These are phyloP conservation scores for Candida tammaniensis DNA, from an alignment of 805 yeast genomes.

Conservation along the genomic window DNA sequence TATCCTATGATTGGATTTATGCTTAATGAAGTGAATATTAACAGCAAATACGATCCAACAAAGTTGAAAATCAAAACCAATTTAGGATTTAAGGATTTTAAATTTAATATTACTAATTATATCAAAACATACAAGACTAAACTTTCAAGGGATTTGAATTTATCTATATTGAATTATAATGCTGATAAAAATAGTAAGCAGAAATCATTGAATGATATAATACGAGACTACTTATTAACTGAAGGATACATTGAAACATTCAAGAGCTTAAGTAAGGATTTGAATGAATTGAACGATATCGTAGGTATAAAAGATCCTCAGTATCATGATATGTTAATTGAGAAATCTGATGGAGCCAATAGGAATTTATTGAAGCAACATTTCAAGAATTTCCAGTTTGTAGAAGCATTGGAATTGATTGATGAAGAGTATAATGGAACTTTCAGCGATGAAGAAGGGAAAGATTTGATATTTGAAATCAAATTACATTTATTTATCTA, in stretches of 20 bases:
- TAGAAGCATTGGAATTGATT: conserved; percentile 19
- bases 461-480: conserved; percentile 22
- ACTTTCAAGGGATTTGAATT: conserved; percentile 18
- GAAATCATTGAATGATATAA: conserved; percentile 31
- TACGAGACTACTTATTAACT: conserved; percentile 36
- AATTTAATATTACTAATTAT: conserved; percentile 58
- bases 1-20: conserved; percentile 36
- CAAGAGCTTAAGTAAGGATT: conserved; percentile 31
- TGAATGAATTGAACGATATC: conserved; percentile 17
- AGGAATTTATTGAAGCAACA: conserved; percentile 23
- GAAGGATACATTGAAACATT: conserved; percentile 39
- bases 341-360: conserved; percentile 22
- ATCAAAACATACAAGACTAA: conserved; percentile 43
- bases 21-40: conserved; percentile 29
- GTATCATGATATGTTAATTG: conserved; percentile 6
- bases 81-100: conserved; percentile 56
- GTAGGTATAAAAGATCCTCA: not conserved
- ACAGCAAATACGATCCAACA: conserved; percentile 18
- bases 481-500: conserved; percentile 22
- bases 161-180: conserved; percentile 16
- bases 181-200: conserved; percentile 25
- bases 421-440: conserved; percentile 16
- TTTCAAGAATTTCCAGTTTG: conserved; percentile 23
- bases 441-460: conserved; percentile 13
- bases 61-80: conserved; percentile 43